Conservation (phyloP, 2,329 filamentous ascomycete species). For the Aureobasidium sp. region DNA sequence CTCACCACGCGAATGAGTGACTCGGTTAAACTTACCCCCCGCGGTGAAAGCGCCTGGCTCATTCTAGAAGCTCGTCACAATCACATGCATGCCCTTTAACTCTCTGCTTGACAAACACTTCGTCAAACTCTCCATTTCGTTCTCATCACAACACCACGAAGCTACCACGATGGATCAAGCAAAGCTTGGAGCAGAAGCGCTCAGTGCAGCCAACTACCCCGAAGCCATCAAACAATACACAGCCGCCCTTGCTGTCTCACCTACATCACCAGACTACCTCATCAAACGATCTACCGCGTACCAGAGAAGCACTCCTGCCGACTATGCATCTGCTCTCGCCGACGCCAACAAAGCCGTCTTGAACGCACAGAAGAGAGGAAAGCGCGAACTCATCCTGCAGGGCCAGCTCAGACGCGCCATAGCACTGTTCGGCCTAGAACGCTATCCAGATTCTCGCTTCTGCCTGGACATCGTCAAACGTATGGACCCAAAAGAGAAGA, state of each 20-base stretch:
- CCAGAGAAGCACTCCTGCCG: constrained; percentile 48
- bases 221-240: constrained; percentile 62
- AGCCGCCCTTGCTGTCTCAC: constrained; percentile 51
- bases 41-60: not conserved
- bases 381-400: constrained; percentile 66
- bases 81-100: not conserved
- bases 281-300: constrained; percentile 74
- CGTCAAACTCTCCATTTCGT: not conserved
- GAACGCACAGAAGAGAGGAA: constrained; percentile 62
- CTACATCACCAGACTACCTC: constrained; percentile 67
- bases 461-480: constrained; percentile 54
- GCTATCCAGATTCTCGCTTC: constrained; percentile 66
- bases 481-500: constrained; percentile 44
- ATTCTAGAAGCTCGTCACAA: constrained; percentile 7
- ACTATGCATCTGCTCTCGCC: constrained; percentile 35
- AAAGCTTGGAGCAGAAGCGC: constrained; percentile 32
- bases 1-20: not conserved
- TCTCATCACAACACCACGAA: not conserved
- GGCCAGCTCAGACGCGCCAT: constrained; percentile 75
- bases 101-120: not conserved
- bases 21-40: not conserved
- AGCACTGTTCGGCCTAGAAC: constrained; percentile 58
- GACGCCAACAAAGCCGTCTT: constrained; percentile 45
- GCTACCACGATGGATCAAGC: constrained; percentile 14
- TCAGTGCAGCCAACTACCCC: constrained; percentile 54